These are phyloP conservation scores for Rhexocercosporidium sp. DNA, from an alignment of 2,329 filamentous ascomycete genomes.

Conservation along the genomic window DNA sequence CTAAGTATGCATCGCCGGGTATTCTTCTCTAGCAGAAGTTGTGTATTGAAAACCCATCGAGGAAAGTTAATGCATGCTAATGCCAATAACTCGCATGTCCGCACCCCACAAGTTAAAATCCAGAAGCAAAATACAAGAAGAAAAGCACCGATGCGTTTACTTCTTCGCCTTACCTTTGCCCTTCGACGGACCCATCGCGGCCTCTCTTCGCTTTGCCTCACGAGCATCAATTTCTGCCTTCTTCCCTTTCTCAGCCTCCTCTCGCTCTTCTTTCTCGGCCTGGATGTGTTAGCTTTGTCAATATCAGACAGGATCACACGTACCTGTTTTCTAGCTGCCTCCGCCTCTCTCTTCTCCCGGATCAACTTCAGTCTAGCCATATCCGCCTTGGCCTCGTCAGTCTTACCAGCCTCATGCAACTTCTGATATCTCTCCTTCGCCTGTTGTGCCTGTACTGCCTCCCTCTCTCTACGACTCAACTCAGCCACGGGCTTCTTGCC, in stretches of 20 bases:
- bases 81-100: not conserved
- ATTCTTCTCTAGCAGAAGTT: not conserved
- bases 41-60: not conserved
- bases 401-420: constrained; percentile 93
- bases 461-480: constrained; percentile 70
- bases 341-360: constrained; percentile 83
- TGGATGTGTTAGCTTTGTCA: constrained; percentile 33
- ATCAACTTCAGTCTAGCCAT: constrained; percentile 82
- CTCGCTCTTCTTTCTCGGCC: constrained; percentile 46
- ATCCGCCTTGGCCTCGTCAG: constrained; percentile 91
- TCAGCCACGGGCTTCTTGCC: constrained; percentile 52
- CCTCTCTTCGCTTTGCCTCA: constrained; percentile 49
- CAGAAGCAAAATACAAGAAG: not conserved
- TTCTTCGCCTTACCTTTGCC: constrained; percentile 32
- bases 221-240: constrained; percentile 53
- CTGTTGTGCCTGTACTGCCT: constrained; percentile 85
- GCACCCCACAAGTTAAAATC: not conserved
- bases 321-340: constrained; percentile 82
- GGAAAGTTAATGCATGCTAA: constrained; percentile 1
- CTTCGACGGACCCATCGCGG: constrained; percentile 40
- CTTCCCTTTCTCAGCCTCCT: constrained; percentile 46
- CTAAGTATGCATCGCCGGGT: not conserved
- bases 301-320: constrained; percentile 40
- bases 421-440: constrained; percentile 91
- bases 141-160: constrained; percentile 19